Evolutionary conservation across 768 basidiomycete species (phyloP), one percentile per base, ranked within the genome.

Genomic region (Suillus hirtellus): DNA sequence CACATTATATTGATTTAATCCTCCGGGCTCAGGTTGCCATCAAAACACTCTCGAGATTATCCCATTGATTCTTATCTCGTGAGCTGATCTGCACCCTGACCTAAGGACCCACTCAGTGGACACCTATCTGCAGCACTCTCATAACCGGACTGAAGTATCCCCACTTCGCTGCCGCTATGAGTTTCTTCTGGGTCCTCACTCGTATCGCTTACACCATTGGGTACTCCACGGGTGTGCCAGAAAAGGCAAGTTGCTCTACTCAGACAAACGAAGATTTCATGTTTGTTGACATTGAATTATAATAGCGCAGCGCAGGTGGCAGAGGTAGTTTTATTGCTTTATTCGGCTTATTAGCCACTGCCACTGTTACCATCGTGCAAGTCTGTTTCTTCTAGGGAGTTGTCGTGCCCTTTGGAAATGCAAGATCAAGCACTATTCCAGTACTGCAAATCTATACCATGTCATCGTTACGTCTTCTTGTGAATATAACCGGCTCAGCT

Each of bases 131-230:
- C n/a, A 54, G 53, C 35, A 37, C 53, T n/a, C 53, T 54, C 34
- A 35, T n/a, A 35, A 54, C 34, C 1, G 34, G 53, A 27, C 34
- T 35, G 4, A 37, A 54, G 10, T 54, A 54, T 54, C 53, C 53
- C 37, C n/a, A 54, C 53, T 14, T 54, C 6, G 53, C 53, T n/a
- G 53, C 53, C 1, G 34, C 53, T 8, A n/a, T n/a, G 53, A 53
- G 52, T 53, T 53, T 53, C 31, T 34, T 53, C 52, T 53, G 19
- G 31, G 53, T 54, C 2, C n/a, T 54, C 11, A 37, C 53, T 3
- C 53, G 35, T 54, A 34, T 54, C 34, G 34, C 11, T 54, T 54
- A 37, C 34, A 54, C 34, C 19, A 54, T 54, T 21, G 53, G 53
- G 34, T 21, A 37, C 35, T 37, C 53, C 27, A n/a, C 53, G n/a